A percentile compares a stretch with the other conserved stretches of the same genome.
Conservation (phyloP, 2,329 filamentous ascomycete species). For the Cryphonectria japonica region DNA sequence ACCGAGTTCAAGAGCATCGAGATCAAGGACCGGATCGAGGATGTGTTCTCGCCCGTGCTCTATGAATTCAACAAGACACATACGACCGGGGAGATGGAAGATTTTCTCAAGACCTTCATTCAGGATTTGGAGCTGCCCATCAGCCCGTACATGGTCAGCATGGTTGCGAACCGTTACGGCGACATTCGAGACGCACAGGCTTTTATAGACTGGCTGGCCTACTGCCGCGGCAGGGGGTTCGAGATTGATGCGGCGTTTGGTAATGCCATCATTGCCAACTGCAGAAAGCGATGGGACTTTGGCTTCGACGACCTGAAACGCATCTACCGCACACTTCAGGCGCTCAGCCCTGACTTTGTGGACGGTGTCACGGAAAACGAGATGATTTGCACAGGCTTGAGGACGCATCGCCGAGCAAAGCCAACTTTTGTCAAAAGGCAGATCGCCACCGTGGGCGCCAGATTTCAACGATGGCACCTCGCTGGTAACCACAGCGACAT, state of each 20-base stretch:
- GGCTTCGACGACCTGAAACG: slow-evolving; percentile 40
- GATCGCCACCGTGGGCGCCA: slow-evolving; percentile 17
- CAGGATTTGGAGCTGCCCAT: slow-evolving; percentile 42
- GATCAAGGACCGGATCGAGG: slow-evolving; percentile 33
- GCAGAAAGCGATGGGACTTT: slow-evolving; percentile 44
- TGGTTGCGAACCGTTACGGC: slow-evolving; percentile 50
- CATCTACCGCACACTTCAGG: slow-evolving; percentile 41
- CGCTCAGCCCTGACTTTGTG: slow-evolving; percentile 38
- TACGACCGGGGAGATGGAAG: slow-evolving; percentile 44
- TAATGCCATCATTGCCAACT: slow-evolving; percentile 45
- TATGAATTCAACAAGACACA: slow-evolving; percentile 46
- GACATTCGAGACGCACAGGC: slow-evolving; percentile 43
- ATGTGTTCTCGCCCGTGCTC: slow-evolving; percentile 44
- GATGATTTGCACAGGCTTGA: slow-evolving; percentile 23
- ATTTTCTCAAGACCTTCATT: slow-evolving; percentile 44
- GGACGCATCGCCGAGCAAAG: slow-evolving; percentile 9
- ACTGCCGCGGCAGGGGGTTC: slow-evolving; percentile 43
- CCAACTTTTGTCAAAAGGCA: slow-evolving; percentile 18
- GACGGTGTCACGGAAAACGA: slow-evolving; percentile 44
- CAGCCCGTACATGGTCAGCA: slow-evolving; percentile 43
- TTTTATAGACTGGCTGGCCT: slow-evolving; percentile 46
- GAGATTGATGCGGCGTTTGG: slow-evolving; percentile 43
- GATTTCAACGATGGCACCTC: slow-evolving; percentile 14
- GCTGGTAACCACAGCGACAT: slow-evolving; percentile 15
- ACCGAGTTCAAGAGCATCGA: slow-evolving; percentile 39